Evolutionary conservation across 2,329 filamentous ascomycete genomes (phyloP).

Genomic region (Hypoxylon sp.): DNA sequence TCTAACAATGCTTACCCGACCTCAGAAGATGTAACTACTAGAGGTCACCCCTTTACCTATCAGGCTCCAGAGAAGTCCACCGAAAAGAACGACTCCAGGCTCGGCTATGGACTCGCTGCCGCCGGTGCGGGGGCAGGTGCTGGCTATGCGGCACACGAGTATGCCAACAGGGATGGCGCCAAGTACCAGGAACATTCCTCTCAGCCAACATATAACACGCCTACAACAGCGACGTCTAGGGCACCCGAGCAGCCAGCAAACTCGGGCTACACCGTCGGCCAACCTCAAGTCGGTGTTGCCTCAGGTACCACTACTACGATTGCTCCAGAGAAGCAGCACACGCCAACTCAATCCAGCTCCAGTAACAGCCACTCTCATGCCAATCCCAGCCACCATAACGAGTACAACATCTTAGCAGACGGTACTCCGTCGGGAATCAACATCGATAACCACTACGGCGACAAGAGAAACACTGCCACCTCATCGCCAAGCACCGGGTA

Average conservation of each 20-base stretch:
- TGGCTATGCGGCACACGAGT: constrained; percentile 35
- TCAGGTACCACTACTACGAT: background rate
- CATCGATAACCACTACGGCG: constrained; percentile 3
- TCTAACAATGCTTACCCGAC: constrained; percentile 4
- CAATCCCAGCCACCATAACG: constrained; percentile 20
- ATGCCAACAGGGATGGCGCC: constrained; percentile 12
- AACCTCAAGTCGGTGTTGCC: constrained; percentile 12
- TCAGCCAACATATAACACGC: constrained; percentile 9
- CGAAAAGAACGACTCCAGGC: constrained; percentile 15
- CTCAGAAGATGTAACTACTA: constrained; percentile 17
- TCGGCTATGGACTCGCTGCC: constrained; percentile 29
- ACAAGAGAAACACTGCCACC: constrained; percentile 1
- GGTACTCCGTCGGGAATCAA: constrained; percentile 48
- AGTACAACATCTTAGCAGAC: constrained; percentile 46
- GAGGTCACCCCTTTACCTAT: constrained; percentile 1
- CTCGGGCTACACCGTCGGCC: constrained; percentile 10
- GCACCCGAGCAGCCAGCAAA: background rate
- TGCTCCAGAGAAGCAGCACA: constrained; percentile 1
- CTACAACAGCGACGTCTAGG: constrained; percentile 2
- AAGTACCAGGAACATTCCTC: background rate
- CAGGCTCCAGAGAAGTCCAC: constrained; percentile 15
- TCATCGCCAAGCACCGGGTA: constrained; percentile 3
- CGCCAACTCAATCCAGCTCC: background rate
- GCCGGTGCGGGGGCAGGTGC: constrained; percentile 33
- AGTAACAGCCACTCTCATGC: background rate